Base-by-base conservation (phyloP, 371 early-diverging fungal genomes). In the Agmasoma carcini region DNA sequence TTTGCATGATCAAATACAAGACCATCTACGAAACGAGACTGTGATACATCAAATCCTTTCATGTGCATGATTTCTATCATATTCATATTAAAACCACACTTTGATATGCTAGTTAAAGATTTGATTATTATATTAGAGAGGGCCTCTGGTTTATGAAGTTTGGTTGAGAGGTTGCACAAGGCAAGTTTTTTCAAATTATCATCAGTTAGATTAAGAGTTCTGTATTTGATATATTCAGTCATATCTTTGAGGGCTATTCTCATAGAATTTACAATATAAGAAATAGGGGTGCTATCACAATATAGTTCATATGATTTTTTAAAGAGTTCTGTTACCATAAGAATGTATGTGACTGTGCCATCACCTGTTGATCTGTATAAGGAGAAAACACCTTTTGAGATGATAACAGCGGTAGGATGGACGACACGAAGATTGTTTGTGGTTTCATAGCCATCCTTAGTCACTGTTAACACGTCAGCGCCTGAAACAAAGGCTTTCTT, bases 21-120 rank as follows among this genome's bases (percentile, higher is more conserved):
- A 44, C 99, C 99, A 63, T 87, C 82, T 38, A 97, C 82, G 30
- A 94, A 79, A 25, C 83, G 77, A 26, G 91, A 86, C 68, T 97
- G 95, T 26, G 82, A 84, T 27, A 88, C 89, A 40, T 83, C 83
- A 68, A 87, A 87, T 78, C 91, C 92, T 78, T 83, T 82, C 98
- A 98, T 95, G 79, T 92, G 93, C 86, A 97, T 90, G 59, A 94
- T 85, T 76, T 98, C 99, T 2, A 98, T 87, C 98, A 98, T 97
- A 69, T 94, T 90, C 60, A 93, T 77, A 75, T 98, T 96, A 61
- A 91, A 87, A 14, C 88, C 87, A n/a, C 39, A 20, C 41, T 73
- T 60, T 15, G 79, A 80, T 59, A 92, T 85, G 30, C 85, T 81
- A 73, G 88, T 69, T 31, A 96, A 88, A 19, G 93, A 87, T 68